phyloP scores from a whole-genome alignment of 2,329 filamentous ascomycete species.

The Phialophora tarda region DNA sequence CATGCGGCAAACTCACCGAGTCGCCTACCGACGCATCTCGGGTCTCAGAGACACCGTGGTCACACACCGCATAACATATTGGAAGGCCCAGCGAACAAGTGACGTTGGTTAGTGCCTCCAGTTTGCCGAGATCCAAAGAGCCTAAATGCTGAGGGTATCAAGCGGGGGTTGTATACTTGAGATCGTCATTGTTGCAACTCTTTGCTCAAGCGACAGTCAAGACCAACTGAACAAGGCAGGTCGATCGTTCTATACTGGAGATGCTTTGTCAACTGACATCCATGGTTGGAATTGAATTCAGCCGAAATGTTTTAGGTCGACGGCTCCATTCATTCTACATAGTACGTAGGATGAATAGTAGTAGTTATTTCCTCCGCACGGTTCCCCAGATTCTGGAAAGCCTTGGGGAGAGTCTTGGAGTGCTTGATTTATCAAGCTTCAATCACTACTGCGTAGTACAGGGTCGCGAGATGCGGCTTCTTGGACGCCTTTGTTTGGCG shows the following conservation, averaged over 20 bases:
- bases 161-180: not conserved
- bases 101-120: not conserved
- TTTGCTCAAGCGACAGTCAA: not conserved
- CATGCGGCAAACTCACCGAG: not conserved
- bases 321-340: not conserved
- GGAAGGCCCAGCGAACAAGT: not conserved
- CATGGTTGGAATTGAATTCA: not conserved
- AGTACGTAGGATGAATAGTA: not conserved
- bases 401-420: not conserved
- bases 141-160: not conserved
- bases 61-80: not conserved
- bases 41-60: not conserved
- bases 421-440: not conserved
- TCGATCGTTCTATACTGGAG: slow-evolving; percentile 4
- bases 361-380: not conserved
- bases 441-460: not conserved
- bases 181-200: not conserved
- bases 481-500: not conserved
- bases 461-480: not conserved
- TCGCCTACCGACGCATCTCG: not conserved
- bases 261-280: not conserved
- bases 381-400: not conserved
- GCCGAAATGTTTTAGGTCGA: not conserved
- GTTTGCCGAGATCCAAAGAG: slow-evolving; percentile 1
- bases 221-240: slow-evolving; percentile 6